Evolutionary conservation across 805 yeast genomes (phyloP), one percentile per base, ranked within the genome.

Genomic region (Starmerella kuoi): DNA sequence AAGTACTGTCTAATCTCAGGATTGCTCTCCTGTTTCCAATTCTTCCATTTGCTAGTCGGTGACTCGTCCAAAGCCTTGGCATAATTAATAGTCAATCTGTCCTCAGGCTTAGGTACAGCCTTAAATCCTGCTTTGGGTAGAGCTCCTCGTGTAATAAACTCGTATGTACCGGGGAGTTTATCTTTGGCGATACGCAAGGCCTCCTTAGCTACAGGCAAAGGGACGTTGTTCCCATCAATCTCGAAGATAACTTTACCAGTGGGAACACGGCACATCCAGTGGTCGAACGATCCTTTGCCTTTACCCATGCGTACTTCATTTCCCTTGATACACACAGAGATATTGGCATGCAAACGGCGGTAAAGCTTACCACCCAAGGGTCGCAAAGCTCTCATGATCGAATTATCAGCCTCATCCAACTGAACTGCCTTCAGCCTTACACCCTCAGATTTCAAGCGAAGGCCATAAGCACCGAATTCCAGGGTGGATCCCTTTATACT

Each of bases 291-390:
- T 64, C 98, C 98, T 65, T 91, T 91, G 68, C 98, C 98, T 63
- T 91, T 91, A 69, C 98, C 98, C 98, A 91, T 91, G 78, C 98
- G 91, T 9, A 95, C 85, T 61, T 91, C 95, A 62, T 91, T 91
- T 67, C 98, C 98, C 67, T 91, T 91, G 48, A 83, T 76, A 64
- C 95, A 86, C 11, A 91, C 94, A 0, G 97, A 91, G 41, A 85
- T 72, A 59, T 82, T 79, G 19, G 95, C 80, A 38, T 77, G 75
- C 43, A 87, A 68, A 58, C 97, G 74, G 53, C 88, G 78, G 72
- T 80, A 77, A 41, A 86, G 67, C 52, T 72, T 65, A 31, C 93
- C 93, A 36, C 60, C 57, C 34, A 77, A 66, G 15, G 87, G 84
- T 62, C 95, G 76, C 56, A 86, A 77, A 47, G 78, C 76, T 64